Evolutionary conservation across 768 basidiomycete species (phyloP).

Genomic region (Lentinula sp.): DNA sequence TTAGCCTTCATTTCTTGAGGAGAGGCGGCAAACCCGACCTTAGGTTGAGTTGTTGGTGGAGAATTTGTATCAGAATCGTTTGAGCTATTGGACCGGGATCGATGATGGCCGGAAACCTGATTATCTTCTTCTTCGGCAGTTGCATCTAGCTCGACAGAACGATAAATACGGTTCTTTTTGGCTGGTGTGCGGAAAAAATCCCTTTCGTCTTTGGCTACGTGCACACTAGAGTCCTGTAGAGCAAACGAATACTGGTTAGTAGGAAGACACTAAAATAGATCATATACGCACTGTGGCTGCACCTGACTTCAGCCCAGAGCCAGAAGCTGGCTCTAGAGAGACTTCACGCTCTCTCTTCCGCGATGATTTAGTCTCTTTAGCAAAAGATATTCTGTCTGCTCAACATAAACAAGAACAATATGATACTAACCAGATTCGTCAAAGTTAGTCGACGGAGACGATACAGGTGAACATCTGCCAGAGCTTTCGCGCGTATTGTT

Average conservation of each 20-base stretch:
- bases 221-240: background rate
- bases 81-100: constrained; percentile 10
- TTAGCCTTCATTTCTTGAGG: constrained; percentile 68
- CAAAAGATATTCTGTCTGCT: background rate
- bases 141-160: constrained; percentile 33
- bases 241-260: constrained; percentile 12
- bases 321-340: constrained; percentile 54
- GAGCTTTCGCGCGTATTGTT: background rate
- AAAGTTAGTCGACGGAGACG: constrained; percentile 41
- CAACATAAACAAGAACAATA: constrained; percentile 12
- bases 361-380: constrained; percentile 41
- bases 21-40: constrained; percentile 37
- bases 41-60: constrained; percentile 29
- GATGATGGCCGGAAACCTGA: constrained; percentile 4
- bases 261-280: constrained; percentile 8
- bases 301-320: constrained; percentile 38
- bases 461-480: constrained; percentile 21
- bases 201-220: constrained; percentile 24
- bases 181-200: constrained; percentile 58
- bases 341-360: constrained; percentile 76
- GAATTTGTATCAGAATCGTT: constrained; percentile 35
- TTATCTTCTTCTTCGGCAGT: constrained; percentile 61
- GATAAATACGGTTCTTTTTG: constrained; percentile 66
- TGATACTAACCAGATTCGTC: constrained; percentile 34
- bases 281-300: constrained; percentile 27